Percentiles rank a stretch among this genome's conserved stretches.
Evolutionary conservation across 23 red algal genomes (phyloP).

Genomic region (Pyropia yezoensis): DNA sequence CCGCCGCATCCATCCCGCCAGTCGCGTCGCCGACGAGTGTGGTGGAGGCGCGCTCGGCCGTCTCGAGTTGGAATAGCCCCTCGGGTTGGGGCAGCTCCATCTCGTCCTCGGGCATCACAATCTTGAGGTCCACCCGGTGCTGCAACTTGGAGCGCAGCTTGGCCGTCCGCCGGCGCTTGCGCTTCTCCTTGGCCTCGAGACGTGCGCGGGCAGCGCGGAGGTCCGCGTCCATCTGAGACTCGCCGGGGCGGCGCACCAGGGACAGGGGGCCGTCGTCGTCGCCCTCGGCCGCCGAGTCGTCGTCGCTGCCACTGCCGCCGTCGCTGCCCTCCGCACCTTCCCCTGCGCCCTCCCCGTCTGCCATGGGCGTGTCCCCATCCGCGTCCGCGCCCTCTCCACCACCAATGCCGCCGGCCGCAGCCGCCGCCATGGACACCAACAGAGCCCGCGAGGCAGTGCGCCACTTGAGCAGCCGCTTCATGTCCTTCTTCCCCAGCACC

Average conservation of each 20-base stretch:
- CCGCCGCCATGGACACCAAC: not conserved
- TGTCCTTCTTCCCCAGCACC: conserved; percentile 64
- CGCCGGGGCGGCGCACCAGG: not conserved
- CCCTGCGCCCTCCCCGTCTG: not conserved
- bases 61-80: conserved; percentile 26
- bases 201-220: conserved; percentile 19
- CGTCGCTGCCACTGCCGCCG: conserved; percentile 2
- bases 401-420: not conserved
- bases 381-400: not conserved
- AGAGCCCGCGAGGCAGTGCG: conserved; percentile 16
- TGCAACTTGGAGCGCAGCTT: conserved; percentile 48
- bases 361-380: not conserved
- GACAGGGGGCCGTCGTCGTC: too few species aligned
- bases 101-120: conserved; percentile 39
- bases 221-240: conserved; percentile 37
- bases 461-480: conserved; percentile 77
- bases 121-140: conserved; percentile 67
- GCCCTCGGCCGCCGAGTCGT: too few species aligned
- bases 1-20: not conserved
- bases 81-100: conserved; percentile 6
- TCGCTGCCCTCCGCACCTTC: not conserved
- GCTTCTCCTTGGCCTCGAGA: conserved; percentile 42
- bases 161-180: conserved; percentile 29
- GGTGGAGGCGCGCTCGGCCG: conserved; percentile 11
- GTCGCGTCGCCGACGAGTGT: not conserved